Evolutionary conservation across 805 yeast species (phyloP).

Genomic region (Lachancea kluyveri): DNA sequence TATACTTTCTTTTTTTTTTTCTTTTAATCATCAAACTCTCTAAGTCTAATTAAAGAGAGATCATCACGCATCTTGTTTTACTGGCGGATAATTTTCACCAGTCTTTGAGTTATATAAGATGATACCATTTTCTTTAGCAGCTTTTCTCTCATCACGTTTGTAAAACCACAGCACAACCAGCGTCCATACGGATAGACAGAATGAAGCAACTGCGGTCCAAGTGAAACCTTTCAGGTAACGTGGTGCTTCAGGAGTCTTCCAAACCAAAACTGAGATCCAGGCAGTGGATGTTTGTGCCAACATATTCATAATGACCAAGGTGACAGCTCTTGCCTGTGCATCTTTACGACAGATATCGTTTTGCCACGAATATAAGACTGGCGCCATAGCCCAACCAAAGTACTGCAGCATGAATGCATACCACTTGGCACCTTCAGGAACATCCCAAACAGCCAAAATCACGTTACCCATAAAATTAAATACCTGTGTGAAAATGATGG

Average conservation of each 20-base stretch:
- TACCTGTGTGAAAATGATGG: conserved; percentile 45
- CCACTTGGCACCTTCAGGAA: conserved; percentile 51
- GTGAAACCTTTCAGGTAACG: conserved; percentile 48
- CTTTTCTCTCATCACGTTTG: conserved; percentile 34
- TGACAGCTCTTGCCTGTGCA: conserved; percentile 45
- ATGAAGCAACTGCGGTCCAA: conserved; percentile 34
- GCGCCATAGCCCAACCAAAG: conserved; percentile 57
- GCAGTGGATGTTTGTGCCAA: conserved; percentile 50
- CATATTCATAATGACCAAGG: conserved; percentile 44
- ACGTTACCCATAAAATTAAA: conserved; percentile 47
- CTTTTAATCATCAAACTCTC: too few relatives aligned
- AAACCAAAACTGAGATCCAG: conserved; percentile 42
- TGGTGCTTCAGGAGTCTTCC: conserved; percentile 48
- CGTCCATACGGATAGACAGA: conserved; percentile 23
- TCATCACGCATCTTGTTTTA: conserved; percentile 5
- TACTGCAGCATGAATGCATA: conserved; percentile 53
- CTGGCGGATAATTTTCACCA: conserved; percentile 8
- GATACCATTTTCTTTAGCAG: conserved; percentile 35
- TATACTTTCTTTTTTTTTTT: too few relatives aligned
- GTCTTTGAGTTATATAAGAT: conserved; percentile 22
- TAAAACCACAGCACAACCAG: conserved; percentile 30
- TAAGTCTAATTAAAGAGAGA: too few relatives aligned
- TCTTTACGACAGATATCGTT: conserved; percentile 52
- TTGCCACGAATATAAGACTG: conserved; percentile 52
- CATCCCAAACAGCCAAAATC: conserved; percentile 50